These are phyloP conservation scores for maize (Zea mays) DNA, from an alignment of 176 grass and related monocot genomes.

Conservation along the genomic window DNA sequence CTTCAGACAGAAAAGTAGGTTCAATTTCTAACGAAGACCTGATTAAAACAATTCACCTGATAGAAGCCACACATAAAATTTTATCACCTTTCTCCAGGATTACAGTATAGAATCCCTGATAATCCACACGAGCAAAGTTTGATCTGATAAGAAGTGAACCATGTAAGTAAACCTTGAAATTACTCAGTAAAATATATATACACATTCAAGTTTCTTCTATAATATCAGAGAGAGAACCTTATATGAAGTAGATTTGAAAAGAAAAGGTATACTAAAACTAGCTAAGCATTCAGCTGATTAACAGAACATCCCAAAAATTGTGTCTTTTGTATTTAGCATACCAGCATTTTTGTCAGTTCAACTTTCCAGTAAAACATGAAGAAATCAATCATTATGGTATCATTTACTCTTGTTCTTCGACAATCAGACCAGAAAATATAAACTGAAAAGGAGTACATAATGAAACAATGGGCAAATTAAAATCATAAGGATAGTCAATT, in stretches of 20 bases:
- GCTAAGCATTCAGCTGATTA: conserved; percentile 12
- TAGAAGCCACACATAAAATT: conserved; percentile 57
- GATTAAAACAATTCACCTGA: conserved; percentile 55
- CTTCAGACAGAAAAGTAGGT: conserved; percentile 9
- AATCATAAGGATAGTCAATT: conserved; percentile 9
- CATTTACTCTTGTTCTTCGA: background rate
- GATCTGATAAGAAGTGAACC: conserved; percentile 46
- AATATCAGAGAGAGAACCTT: background rate
- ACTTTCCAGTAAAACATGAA: conserved; percentile 27
- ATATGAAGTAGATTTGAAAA: conserved; percentile 15
- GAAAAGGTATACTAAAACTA: background rate
- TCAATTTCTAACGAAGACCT: background rate
- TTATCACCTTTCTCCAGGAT: conserved; percentile 74
- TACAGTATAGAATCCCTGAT: conserved; percentile 74
- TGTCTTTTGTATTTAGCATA: conserved; percentile 13
- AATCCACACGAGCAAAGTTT: conserved; percentile 69
- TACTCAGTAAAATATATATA: background rate
- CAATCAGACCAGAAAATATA: conserved; percentile 17
- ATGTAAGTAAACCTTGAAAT: conserved; percentile 17
- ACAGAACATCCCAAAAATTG: background rate
- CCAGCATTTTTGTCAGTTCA: conserved; percentile 7
- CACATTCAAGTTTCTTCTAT: too few species aligned
- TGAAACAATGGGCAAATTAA: background rate
- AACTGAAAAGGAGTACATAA: background rate
- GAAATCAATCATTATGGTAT: conserved; percentile 6